Evolutionary conservation across 257 asterid genomes (phyloP).

Genomic region (Nicotiana tomentosiformis): DNA sequence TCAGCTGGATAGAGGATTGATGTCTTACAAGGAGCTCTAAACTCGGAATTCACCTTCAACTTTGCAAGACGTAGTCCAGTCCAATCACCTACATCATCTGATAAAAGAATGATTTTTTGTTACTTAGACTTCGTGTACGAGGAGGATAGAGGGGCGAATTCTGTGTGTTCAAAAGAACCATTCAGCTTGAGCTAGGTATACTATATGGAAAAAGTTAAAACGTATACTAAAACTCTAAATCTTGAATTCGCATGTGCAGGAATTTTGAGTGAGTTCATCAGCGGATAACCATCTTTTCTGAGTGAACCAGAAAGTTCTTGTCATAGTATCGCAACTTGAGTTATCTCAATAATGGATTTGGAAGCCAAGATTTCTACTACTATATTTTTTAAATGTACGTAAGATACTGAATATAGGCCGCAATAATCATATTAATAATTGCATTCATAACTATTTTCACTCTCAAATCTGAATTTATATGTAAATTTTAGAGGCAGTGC

Average conservation of each 20-base stretch:
- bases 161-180: neutral
- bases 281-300: neutral
- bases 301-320: neutral
- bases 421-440: neutral
- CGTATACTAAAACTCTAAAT: too few relatives aligned
- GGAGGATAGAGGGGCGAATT: too few relatives aligned
- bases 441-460: neutral
- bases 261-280: neutral
- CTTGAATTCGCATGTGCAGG: neutral
- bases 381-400: neutral
- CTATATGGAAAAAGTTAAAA: neutral
- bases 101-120: neutral
- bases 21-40: slow-evolving; percentile 55
- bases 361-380: neutral
- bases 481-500: neutral
- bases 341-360: neutral
- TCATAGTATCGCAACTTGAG: neutral
- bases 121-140: neutral
- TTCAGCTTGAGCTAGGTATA: neutral
- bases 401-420: neutral
- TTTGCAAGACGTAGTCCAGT: slow-evolving; percentile 45
- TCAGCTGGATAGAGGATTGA: slow-evolving; percentile 68
- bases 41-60: slow-evolving; percentile 52
- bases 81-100: slow-evolving; percentile 16
- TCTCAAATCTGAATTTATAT: neutral